phyloP scores from a whole-genome alignment of 108 stramenopile genomes.

The Nitzschia sp. region DNA sequence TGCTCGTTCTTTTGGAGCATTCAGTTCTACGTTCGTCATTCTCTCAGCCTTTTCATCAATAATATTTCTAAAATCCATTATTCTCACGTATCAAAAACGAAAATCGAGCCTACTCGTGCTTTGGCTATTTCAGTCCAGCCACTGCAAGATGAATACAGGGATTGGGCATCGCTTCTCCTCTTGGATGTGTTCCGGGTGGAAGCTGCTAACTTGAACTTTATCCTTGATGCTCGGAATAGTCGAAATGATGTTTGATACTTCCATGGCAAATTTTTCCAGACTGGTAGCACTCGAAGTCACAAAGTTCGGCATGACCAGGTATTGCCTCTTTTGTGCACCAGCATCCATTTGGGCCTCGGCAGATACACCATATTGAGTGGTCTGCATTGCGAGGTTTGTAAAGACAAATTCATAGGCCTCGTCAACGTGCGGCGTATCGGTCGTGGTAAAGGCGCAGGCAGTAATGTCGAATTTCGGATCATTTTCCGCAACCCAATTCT shows the following conservation, averaged over 20 bases:
- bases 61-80: too few relatives aligned
- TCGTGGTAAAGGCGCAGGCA: constrained; percentile 52
- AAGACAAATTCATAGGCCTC: constrained; percentile 84
- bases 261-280: constrained; percentile 67
- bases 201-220: constrained; percentile 41
- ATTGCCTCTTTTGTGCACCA: constrained; percentile 44
- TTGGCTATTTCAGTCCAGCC: constrained; percentile 45
- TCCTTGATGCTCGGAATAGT: constrained; percentile 45
- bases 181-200: constrained; percentile 79
- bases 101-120: not conserved
- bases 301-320: constrained; percentile 77
- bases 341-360: not conserved
- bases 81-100: not conserved
- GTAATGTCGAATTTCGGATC: constrained; percentile 48
- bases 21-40: too few relatives aligned
- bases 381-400: constrained; percentile 75
- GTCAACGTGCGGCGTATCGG: constrained; percentile 63
- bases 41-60: too few relatives aligned
- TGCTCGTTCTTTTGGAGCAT: too few relatives aligned
- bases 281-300: constrained; percentile 67
- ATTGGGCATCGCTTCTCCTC: constrained; percentile 54
- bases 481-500: constrained; percentile 69
- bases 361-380: constrained; percentile 12
- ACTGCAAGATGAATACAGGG: constrained; percentile 68
- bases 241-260: constrained; percentile 50